A percentile compares a stretch with the other conserved stretches of the same genome.
phyloP scores from a whole-genome alignment of 2,329 filamentous ascomycete genomes.

The Sporothrix dimorphospora region DNA sequence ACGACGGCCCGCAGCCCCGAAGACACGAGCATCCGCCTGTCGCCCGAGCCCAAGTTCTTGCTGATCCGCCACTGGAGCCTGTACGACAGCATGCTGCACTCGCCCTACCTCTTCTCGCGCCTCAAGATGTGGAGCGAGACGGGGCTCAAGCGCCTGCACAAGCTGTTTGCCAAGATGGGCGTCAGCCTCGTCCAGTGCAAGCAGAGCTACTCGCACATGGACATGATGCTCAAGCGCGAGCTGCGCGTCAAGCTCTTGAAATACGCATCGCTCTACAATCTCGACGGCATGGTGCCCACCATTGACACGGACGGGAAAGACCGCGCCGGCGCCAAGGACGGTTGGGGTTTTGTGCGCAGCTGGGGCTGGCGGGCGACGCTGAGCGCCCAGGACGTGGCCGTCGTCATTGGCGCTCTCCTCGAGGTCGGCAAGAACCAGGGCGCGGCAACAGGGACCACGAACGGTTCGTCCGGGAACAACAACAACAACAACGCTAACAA shows the following conservation, averaged over 20 bases:
- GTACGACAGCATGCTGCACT: constrained; percentile 98
- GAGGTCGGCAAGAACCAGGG: constrained; percentile 75
- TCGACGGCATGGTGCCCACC: constrained; percentile 88
- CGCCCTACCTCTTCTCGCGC: constrained; percentile 87
- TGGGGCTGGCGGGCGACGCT: constrained; percentile 98
- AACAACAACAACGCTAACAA: constrained; percentile 38
- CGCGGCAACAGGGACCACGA: constrained; percentile 38
- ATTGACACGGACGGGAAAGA: constrained; percentile 71
- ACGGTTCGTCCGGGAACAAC: constrained; percentile 39
- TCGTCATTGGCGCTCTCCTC: constrained; percentile 86
- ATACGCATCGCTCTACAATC: constrained; percentile 89
- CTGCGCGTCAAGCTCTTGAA: constrained; percentile 79
- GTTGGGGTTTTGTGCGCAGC: constrained; percentile 94
- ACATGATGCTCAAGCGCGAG: constrained; percentile 91
- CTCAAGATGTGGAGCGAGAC: constrained; percentile 93
- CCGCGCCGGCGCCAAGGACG: constrained; percentile 76
- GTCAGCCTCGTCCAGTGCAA: constrained; percentile 91
- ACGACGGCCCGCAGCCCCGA: constrained; percentile 87
- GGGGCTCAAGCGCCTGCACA: constrained; percentile 86
- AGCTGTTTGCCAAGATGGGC: constrained; percentile 96
- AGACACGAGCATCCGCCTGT: constrained; percentile 88
- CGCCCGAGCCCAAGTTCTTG: constrained; percentile 90
- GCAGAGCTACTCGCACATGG: constrained; percentile 97
- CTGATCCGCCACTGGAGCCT: constrained; percentile 95
- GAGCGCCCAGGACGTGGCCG: constrained; percentile 90